Conservation (phyloP, 495 filamentous ascomycete species). For the Trichocladium antarcticum region DNA sequence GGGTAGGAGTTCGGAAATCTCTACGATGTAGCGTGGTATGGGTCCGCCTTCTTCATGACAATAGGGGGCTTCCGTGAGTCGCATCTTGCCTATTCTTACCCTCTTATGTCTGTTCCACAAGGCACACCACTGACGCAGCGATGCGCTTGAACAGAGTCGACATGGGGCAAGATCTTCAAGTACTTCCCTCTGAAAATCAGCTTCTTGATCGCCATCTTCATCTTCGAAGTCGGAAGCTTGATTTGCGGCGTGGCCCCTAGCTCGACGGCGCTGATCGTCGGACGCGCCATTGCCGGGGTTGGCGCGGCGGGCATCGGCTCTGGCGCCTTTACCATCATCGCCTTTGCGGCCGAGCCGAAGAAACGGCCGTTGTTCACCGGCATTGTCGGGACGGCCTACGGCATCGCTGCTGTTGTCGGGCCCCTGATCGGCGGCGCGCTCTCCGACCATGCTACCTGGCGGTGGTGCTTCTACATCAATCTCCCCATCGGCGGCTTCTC, state of each 20-base stretch:
- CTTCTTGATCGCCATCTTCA: slow-evolving; percentile 33
- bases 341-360: slow-evolving; percentile 32
- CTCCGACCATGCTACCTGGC: slow-evolving; percentile 30
- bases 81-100: too few species aligned
- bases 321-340: slow-evolving; percentile 36
- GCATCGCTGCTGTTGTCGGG: slow-evolving; percentile 34
- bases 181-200: slow-evolving; percentile 34
- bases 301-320: slow-evolving; percentile 37
- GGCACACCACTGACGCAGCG: too few species aligned
- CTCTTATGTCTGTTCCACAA: too few species aligned
- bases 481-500: slow-evolving; percentile 56
- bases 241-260: slow-evolving; percentile 47
- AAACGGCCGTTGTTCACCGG: slow-evolving; percentile 41
- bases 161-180: slow-evolving; percentile 33
- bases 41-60: slow-evolving; percentile 32
- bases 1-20: slow-evolving; percentile 37
- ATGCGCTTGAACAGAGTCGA: slow-evolving; percentile 16
- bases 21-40: slow-evolving; percentile 43
- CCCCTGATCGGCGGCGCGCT: slow-evolving; percentile 25
- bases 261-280: slow-evolving; percentile 45
- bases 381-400: slow-evolving; percentile 36
- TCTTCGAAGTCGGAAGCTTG: slow-evolving; percentile 45
- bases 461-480: slow-evolving; percentile 78
- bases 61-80: slow-evolving; percentile 22
- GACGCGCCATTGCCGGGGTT: slow-evolving; percentile 46